phyloP scores from a whole-genome alignment of 306 rosid genomes.

The Cercis canadensis region DNA sequence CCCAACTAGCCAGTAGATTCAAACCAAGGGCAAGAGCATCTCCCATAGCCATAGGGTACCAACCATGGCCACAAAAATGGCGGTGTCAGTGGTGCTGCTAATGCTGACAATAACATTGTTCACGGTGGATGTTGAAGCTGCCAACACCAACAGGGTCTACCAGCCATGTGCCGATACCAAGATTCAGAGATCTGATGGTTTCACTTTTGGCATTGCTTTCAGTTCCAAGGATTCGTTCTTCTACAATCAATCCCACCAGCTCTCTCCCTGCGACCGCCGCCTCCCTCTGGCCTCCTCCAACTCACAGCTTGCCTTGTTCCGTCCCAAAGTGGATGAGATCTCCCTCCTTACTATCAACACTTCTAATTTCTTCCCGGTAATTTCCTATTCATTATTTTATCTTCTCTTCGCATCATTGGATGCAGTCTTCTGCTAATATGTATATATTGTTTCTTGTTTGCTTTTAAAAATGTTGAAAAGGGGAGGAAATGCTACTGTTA shows the following conservation, averaged over 20 bases:
- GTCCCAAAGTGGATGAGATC: conserved; percentile 79
- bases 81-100: conserved; percentile 31
- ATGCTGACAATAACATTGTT: conserved; percentile 23
- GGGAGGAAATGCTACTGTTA: neutral
- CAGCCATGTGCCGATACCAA: conserved; percentile 65
- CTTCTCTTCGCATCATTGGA: neutral
- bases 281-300: conserved; percentile 59
- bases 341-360: conserved; percentile 73
- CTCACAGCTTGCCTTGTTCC: conserved; percentile 64
- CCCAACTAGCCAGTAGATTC: conserved; percentile 35
- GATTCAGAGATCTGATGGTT: conserved; percentile 80
- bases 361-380: conserved; percentile 64
- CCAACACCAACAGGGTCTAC: conserved; percentile 57
- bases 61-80: conserved; percentile 36
- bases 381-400: neutral
- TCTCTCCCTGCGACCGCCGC: conserved; percentile 76
- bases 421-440: neutral
- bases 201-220: conserved; percentile 75
- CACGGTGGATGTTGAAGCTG: conserved; percentile 20
- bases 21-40: neutral
- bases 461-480: conserved; percentile 3
- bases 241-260: conserved; percentile 60
- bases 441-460: conserved; percentile 1
- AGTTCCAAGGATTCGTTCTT: conserved; percentile 55
- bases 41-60: neutral